A percentile compares a stretch with the other conserved stretches of the same genome.
Evolutionary conservation across 2,329 filamentous ascomycete genomes (phyloP).

Genomic region (Fonsecaea erecta): DNA sequence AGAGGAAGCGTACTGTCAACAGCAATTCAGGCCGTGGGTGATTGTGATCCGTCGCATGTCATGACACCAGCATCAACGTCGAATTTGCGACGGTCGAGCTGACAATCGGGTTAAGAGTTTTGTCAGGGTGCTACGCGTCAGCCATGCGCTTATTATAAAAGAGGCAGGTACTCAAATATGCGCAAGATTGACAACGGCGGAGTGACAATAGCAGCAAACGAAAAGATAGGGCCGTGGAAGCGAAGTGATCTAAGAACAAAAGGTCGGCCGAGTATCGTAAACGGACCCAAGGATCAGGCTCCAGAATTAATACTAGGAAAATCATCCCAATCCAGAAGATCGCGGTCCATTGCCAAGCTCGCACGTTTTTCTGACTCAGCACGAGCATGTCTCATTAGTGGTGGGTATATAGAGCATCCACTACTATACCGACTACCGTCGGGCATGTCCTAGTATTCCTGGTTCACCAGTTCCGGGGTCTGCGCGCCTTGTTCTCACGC

Average conservation of each 20-base stretch:
- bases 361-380: conserved; percentile 4
- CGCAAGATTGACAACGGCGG: neutral
- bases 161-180: neutral
- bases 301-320: conserved; percentile 11
- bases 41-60: neutral
- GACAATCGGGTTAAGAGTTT: neutral
- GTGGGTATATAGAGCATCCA: no score
- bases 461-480: conserved; percentile 34
- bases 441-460: no score
- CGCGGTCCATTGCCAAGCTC: neutral
- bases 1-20: conserved; percentile 6
- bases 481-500: conserved; percentile 58
- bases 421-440: no score
- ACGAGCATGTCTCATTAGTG: neutral
- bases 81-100: neutral
- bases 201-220: neutral
- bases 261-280: no score
- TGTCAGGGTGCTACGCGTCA: neutral
- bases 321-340: conserved; percentile 1
- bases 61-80: conserved; percentile 16
- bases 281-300: conserved; percentile 7
- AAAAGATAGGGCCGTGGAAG: neutral
- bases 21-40: conserved; percentile 7
- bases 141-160: neutral
- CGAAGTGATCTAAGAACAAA: neutral